Conservation (phyloP, 371 early-diverging fungal genomes). For the Actinomucor elegans region DNA sequence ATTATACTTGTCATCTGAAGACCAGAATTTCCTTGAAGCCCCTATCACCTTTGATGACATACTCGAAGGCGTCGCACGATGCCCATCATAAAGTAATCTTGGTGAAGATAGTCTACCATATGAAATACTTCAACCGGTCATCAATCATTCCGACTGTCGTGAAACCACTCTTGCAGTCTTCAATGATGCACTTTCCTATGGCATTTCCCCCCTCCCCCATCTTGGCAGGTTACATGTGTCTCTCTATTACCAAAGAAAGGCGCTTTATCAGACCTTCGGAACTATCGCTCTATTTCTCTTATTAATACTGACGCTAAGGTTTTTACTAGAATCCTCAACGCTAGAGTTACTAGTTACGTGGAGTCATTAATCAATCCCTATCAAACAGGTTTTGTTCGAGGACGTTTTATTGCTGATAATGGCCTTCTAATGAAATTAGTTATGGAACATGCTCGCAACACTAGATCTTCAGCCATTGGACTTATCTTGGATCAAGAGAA, state of each 20-base stretch:
- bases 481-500: conserved; percentile 6
- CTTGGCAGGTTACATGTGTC: conserved; percentile 16
- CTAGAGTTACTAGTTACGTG: background rate
- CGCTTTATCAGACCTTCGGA: conserved; percentile 7
- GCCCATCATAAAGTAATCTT: conserved; percentile 11
- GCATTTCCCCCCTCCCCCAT: conserved; percentile 12
- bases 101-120: conserved; percentile 30
- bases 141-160: background rate
- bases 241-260: conserved; percentile 26
- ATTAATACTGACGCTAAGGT: conserved; percentile 12
- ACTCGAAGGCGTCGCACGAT: background rate
- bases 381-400: conserved; percentile 5
- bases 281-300: conserved; percentile 28
- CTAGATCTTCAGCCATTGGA: background rate
- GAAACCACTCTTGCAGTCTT: background rate
- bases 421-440: background rate
- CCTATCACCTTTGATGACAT: background rate
- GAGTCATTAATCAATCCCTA: background rate
- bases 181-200: background rate
- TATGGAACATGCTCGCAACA: background rate
- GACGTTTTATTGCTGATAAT: conserved; percentile 2
- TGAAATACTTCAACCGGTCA: conserved; percentile 7
- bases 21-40: background rate
- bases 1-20: background rate
- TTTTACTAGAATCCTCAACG: conserved; percentile 6